Evolutionary conservation across 371 early-diverging fungal genomes (phyloP), one percentile per base, ranked within the genome.

Genomic region (Circinella umbellata): DNA sequence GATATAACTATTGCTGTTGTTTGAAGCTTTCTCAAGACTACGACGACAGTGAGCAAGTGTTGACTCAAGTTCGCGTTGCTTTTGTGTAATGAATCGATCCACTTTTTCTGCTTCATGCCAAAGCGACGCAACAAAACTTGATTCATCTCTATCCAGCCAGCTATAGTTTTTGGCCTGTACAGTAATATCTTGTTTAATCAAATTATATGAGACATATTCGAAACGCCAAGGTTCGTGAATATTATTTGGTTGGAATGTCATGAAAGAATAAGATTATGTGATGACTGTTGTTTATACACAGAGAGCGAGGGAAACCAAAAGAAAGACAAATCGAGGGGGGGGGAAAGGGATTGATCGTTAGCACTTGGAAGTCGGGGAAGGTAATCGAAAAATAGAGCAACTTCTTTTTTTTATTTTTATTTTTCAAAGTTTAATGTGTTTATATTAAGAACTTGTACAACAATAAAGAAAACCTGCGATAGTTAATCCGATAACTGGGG

Each of bases 101-200:
- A 95, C 94, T 89, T 94, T 95, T 60, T 93, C 93, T 35, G 95
- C 86, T 79, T 96, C 96, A 14, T 88, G 83, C 51, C 90, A 91
- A 35, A 95, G 74, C 20, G 86, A 73, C 66, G 70, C 61, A 3
- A 93, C 84, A 77, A 95, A 95, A 54, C 89, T 88, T 18, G 83
- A 83, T 76, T 96, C 96, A 54, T 90, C 91, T 65, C 80, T 76
- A 7, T 84, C 88, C 18, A 87, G 86, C 77, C 90, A 91, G 3
- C 70, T 73, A 39, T 78, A 79, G 48, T 78, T 72, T 14, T 76
- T 67, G 11, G 75, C 76, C 63, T 78, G 77, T 20, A 72, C 57
- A 53, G 79, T 76, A 48, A 82, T 71, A 38, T 79, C 76, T 4
- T 70, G 76, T 60, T 77, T 77, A 20, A 82, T 67, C n/a, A 77